These are phyloP conservation scores for Planoprotostelium fungivorum DNA, from an alignment of 78 protist genomes.

Conservation along the genomic window DNA sequence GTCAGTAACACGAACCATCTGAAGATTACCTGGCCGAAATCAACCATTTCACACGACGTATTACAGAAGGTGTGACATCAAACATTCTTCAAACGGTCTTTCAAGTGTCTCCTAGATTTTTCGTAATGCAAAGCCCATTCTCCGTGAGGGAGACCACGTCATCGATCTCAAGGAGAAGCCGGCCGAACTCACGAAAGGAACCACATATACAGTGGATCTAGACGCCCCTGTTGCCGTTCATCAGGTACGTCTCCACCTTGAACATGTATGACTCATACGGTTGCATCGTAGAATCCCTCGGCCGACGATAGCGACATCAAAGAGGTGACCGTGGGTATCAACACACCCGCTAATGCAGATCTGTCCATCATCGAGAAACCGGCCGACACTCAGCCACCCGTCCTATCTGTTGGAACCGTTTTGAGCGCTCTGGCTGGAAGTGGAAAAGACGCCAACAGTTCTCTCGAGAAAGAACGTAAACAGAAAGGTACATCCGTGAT, in stretches of 20 bases:
- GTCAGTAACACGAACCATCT: neutral
- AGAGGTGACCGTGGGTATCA: neutral
- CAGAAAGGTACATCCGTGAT: too few relatives aligned
- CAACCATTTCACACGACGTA: neutral
- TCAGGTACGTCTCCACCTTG: neutral
- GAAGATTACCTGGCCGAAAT: neutral
- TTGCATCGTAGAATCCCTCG: neutral
- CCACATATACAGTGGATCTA: neutral
- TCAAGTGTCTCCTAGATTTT: neutral
- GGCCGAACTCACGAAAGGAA: neutral
- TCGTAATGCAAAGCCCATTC: neutral
- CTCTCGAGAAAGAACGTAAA: too few relatives aligned
- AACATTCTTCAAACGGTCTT: neutral
- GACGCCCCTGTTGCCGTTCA: neutral
- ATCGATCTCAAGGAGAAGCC: neutral
- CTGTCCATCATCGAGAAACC: neutral
- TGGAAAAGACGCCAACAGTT: too few relatives aligned
- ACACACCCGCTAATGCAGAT: neutral
- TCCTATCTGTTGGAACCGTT: neutral
- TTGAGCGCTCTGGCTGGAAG: neutral
- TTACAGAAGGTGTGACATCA: neutral
- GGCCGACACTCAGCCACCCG: neutral
- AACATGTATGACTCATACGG: neutral
- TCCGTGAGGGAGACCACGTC: neutral
- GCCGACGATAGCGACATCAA: neutral